Conservation (phyloP, 2,329 filamentous ascomycete species). For the Xylaria digitata region DNA sequence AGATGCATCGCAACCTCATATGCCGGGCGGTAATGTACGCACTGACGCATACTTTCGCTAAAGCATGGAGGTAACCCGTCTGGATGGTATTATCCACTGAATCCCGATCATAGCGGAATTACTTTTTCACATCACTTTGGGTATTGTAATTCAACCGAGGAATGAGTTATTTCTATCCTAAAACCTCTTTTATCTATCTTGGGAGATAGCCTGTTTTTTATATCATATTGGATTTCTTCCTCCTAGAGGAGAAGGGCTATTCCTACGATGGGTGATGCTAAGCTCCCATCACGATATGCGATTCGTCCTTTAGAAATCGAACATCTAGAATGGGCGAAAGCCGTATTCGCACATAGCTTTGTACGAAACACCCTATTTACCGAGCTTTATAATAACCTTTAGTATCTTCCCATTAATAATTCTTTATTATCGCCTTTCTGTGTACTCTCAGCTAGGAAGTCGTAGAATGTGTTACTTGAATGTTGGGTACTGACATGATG, state of each 20-base stretch:
- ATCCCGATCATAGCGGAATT: neutral
- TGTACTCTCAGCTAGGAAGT: no score
- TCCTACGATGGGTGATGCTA: constrained; percentile 20
- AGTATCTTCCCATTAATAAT: neutral
- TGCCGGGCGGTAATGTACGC: neutral
- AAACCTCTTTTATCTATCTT: neutral
- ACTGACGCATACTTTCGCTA: neutral
- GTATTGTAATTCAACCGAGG: neutral
- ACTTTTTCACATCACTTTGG: neutral
- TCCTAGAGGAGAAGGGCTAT: neutral
- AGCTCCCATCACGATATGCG: constrained; percentile 32
- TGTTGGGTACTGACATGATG: neutral
- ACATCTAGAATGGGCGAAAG: constrained; percentile 35
- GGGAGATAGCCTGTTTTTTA: neutral
- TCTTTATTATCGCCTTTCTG: neutral
- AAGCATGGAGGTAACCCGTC: neutral
- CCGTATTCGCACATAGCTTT: constrained; percentile 33
- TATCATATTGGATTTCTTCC: neutral
- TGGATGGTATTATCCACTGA: neutral
- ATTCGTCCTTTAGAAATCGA: constrained; percentile 29
- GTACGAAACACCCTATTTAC: constrained; percentile 12
- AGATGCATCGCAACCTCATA: constrained; percentile 2
- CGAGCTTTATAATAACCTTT: neutral
- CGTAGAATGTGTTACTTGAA: neutral
- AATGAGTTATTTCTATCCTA: neutral